Conservation (phyloP, 2,329 filamentous ascomycete species). For the Pestalotiopsis fici region DNA sequence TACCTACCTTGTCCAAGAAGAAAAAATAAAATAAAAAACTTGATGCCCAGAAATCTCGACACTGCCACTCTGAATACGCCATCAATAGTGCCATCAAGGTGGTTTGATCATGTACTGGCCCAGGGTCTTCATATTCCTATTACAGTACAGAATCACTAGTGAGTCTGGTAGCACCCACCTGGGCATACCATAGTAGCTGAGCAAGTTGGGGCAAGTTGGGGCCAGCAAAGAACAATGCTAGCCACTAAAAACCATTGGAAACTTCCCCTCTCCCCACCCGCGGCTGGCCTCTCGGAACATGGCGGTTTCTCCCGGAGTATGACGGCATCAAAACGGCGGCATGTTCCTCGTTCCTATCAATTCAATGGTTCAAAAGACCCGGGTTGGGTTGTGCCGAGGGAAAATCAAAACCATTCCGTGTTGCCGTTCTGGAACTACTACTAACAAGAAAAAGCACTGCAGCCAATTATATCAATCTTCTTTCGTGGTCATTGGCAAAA, state of each 20-base stretch:
- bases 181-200: neutral
- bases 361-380: neutral
- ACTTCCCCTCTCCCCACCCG: neutral
- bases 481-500: neutral
- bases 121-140: too few relatives aligned
- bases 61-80: neutral
- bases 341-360: conserved; percentile 1
- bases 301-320: conserved; percentile 20
- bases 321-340: conserved; percentile 17
- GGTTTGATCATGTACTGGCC: neutral
- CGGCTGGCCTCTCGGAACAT: neutral
- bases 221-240: neutral
- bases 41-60: neutral
- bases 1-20: too few relatives aligned
- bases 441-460: too few relatives aligned
- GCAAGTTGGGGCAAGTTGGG: neutral
- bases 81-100: neutral
- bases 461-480: neutral
- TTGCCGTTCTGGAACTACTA: neutral
- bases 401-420: neutral
- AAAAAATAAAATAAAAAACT: too few relatives aligned
- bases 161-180: too few relatives aligned
- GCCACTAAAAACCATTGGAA: neutral
- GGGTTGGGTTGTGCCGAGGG: neutral
- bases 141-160: too few relatives aligned